Evolutionary conservation across 2,329 filamentous ascomycete species (phyloP), one percentile per base, ranked within the genome.

Genomic region (Didymella exigua): DNA sequence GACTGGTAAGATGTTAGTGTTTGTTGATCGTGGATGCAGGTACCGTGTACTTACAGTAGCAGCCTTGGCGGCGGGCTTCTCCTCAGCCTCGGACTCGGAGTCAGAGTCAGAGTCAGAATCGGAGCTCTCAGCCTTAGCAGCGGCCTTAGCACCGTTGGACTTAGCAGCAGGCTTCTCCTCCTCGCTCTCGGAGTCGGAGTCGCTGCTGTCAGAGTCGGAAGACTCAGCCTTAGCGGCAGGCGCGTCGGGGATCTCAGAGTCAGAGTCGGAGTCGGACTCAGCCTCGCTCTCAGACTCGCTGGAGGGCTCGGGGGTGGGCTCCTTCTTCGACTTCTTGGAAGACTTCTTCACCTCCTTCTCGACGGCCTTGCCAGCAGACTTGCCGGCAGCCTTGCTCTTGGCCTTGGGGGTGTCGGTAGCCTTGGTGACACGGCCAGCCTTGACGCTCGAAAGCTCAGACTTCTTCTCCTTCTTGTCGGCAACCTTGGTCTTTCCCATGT

Each of bases 341-440:
- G 71, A 72, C 75, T 82, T 82, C 78, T 81, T 81, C 53, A 63
- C 63, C 73, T 79, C 79, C 73, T 82, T 82, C 65, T 71, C 72
- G 48, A 78, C 67, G 54, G 67, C 62, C 46, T 63, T 60, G 49
- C 66, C 68, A 47, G 65, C 69, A 49, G 73, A 65, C 82, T 89
- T 89, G 66, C 86, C 86, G 53, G 84, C 72, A 61, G 86, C 81
- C 82, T 89, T 89, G 67, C 85, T 82, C 80, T 89, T 89, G 58
- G 81, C 77, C 78, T 86, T 88, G 71, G 86, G 77, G 62, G 82
- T 83, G 75, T 88, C 82, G 58, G 84, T 80, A 48, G 86, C 73
- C 82, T 91, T 92, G 78, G 83, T 84, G 68, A 90, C 81, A 62
- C 84, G 84, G 64, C 81, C 86, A 66, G 82, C 82, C 81, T 90